phyloP scores from a whole-genome alignment of 768 basidiomycete species.

The Calocera viscosa region DNA sequence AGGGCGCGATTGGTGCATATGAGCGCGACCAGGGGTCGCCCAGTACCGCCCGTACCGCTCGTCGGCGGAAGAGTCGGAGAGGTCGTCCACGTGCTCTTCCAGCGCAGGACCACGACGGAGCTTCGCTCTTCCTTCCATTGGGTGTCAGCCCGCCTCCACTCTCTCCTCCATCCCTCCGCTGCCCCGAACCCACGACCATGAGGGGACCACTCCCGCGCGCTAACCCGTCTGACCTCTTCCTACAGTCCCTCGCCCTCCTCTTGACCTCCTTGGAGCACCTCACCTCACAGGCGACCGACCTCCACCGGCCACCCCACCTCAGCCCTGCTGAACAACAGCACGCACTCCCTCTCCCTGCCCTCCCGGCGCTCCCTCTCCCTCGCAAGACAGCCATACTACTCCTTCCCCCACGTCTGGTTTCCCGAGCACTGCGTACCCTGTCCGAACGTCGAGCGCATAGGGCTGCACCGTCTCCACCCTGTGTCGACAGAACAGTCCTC shows the following conservation, averaged over 20 bases:
- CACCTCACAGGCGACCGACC: background rate
- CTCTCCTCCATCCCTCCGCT: background rate
- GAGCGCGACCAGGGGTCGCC: background rate
- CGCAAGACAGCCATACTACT: background rate
- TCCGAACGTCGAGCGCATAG: background rate
- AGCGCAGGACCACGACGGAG: background rate
- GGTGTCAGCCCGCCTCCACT: background rate
- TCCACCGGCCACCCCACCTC: background rate
- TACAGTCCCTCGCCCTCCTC: background rate
- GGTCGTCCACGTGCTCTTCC: background rate
- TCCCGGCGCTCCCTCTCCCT: background rate
- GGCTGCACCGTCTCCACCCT: background rate
- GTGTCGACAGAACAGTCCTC: background rate
- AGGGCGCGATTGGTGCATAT: background rate
- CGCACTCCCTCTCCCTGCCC: background rate
- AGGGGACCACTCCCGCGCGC: background rate
- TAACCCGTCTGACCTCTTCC: background rate
- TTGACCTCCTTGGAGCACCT: background rate
- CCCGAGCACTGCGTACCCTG: background rate
- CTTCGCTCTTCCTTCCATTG: too few species aligned
- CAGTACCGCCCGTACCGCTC: background rate
- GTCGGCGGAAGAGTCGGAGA: background rate
- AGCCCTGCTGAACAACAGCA: background rate
- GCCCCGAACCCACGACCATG: background rate
- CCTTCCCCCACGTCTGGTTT: slow-evolving; percentile 1